Conservation (phyloP, 2,329 filamentous ascomycete species). For the Teratosphaeria pseudoeucalypti region DNA sequence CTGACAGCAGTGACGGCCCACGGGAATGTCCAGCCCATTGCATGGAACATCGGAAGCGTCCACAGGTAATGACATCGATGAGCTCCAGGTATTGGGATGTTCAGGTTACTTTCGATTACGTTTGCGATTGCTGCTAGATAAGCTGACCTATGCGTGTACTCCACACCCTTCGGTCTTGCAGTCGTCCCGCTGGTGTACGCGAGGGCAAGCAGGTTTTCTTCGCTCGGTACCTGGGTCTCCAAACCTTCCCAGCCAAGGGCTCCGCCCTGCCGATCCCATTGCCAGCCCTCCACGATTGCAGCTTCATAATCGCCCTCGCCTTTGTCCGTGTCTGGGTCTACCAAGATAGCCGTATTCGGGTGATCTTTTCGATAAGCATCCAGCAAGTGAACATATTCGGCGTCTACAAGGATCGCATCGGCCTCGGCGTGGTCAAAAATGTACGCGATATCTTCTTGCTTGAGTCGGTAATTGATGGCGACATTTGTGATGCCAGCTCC, state of each 20-base stretch:
- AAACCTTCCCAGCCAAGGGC: constrained; percentile 66
- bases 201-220: constrained; percentile 74
- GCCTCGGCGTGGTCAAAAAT: constrained; percentile 83
- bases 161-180: constrained; percentile 80
- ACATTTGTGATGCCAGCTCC: constrained; percentile 73
- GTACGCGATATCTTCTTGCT: constrained; percentile 76
- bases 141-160: constrained; percentile 78
- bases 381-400: constrained; percentile 65
- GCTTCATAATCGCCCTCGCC: constrained; percentile 72
- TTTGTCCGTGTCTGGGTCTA: constrained; percentile 77
- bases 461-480: constrained; percentile 62
- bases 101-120: constrained; percentile 78
- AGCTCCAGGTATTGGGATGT: constrained; percentile 29
- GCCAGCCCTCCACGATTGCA: constrained; percentile 69
- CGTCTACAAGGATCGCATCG: constrained; percentile 77
- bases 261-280: constrained; percentile 57
- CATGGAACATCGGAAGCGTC: constrained; percentile 77
- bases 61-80: constrained; percentile 47
- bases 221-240: constrained; percentile 57
- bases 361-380: constrained; percentile 52
- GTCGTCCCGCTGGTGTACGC: constrained; percentile 94
- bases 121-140: constrained; percentile 75
- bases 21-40: constrained; percentile 40
- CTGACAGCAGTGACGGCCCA: constrained; percentile 79
- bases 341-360: constrained; percentile 57